These are phyloP conservation scores for Malassezia japonica DNA, from an alignment of 1,284 basidiomycete species.

Conservation along the genomic window DNA sequence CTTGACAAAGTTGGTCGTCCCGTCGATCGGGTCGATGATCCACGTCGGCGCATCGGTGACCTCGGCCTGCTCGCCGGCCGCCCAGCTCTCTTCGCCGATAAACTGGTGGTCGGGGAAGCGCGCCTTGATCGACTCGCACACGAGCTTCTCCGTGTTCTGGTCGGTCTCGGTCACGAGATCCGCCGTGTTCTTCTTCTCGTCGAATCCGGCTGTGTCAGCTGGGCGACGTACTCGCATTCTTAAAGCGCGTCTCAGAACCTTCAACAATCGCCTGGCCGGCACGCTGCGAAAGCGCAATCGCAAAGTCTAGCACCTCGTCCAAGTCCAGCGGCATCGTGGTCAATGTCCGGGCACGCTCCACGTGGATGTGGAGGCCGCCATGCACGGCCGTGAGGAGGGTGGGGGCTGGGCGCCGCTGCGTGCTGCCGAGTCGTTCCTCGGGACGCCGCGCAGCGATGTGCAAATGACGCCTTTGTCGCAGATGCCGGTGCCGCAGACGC, in stretches of 20 bases:
- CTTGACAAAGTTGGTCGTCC: constrained; percentile 89
- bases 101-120: constrained; percentile 72
- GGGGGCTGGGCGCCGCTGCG: constrained; percentile 15
- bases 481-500: constrained; percentile 7
- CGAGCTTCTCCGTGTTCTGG: constrained; percentile 77
- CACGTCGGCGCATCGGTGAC: constrained; percentile 80
- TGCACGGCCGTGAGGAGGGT: no score
- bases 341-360: background rate
- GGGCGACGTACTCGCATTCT: constrained; percentile 9
- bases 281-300: constrained; percentile 59
- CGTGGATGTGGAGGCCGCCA: background rate
- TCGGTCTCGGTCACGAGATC: constrained; percentile 90
- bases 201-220: constrained; percentile 16
- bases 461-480: constrained; percentile 8
- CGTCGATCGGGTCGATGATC: constrained; percentile 77
- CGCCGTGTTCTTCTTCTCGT: constrained; percentile 43
- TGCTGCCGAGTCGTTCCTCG: constrained; percentile 2
- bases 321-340: constrained; percentile 18
- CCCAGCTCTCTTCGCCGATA: constrained; percentile 81
- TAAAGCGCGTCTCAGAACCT: constrained; percentile 50
- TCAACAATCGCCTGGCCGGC: constrained; percentile 52
- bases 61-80: constrained; percentile 60
- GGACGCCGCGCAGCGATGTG: background rate
- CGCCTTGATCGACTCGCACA: constrained; percentile 60
- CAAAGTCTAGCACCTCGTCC: constrained; percentile 56